Percentiles rank a stretch among this genome's conserved stretches.
Conservation (phyloP, 768 basidiomycete species). For the Amyloporia xantha region DNA sequence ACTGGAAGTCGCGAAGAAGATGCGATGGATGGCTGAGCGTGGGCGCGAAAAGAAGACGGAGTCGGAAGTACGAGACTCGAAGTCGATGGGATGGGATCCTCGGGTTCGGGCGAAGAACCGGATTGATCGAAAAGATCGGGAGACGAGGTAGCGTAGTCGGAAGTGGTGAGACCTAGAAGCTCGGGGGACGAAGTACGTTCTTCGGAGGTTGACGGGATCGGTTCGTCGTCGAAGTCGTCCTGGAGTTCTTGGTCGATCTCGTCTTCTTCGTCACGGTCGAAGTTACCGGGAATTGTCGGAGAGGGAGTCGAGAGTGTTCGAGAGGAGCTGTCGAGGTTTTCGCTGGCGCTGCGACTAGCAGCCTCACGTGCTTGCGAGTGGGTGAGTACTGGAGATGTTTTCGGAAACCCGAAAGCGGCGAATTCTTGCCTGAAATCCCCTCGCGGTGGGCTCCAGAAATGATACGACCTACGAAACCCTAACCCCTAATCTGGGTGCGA, state of each 20-base stretch:
- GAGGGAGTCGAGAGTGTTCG: neutral
- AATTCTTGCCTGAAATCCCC: neutral
- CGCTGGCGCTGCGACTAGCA: neutral
- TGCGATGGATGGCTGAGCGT: neutral
- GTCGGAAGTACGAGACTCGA: neutral
- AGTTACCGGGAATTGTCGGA: neutral
- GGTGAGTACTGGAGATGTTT: neutral
- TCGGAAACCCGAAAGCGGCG: neutral
- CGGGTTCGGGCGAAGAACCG: neutral
- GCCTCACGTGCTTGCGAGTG: neutral
- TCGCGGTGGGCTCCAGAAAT: neutral
- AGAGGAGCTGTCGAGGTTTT: neutral
- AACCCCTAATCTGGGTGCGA: neutral
- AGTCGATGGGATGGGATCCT: neutral
- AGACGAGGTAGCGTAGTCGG: neutral
- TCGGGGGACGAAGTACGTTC: neutral
- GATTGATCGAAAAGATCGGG: neutral
- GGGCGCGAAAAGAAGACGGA: neutral
- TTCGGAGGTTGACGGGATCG: neutral
- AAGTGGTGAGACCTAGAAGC: neutral
- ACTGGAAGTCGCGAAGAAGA: neutral
- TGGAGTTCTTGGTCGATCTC: neutral
- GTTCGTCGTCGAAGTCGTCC: neutral
- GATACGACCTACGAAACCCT: neutral
- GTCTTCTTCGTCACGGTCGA: neutral